Evolutionary conservation across 2,329 filamentous ascomycete genomes (phyloP), one percentile per base, ranked within the genome.

Genomic region (Colletotrichum sp.): DNA sequence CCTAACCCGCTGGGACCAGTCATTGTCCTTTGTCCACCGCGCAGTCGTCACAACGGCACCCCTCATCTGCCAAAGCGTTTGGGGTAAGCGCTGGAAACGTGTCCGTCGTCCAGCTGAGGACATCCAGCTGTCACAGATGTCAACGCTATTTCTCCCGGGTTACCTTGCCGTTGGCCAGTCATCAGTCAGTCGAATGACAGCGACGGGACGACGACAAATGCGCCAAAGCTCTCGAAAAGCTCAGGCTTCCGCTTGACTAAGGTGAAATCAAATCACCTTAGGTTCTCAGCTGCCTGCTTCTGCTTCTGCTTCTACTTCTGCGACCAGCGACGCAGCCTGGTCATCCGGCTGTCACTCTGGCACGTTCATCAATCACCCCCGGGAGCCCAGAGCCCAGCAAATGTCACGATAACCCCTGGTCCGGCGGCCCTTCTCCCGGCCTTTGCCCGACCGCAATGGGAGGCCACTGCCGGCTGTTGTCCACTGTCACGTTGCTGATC

Each of bases 1-100:
- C 52, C 72, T 57, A 28, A 16, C 18, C 55, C 6, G 39, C 66
- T 44, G 10, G 32, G 72, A 49, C 75, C 75, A 76, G 75, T 76
- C 66, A 62, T 75, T 76, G 68, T 75, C 39, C 75, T 67, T 75
- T 71, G 71, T 76, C 65, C 16, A 67, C 71, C 49, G 9, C 12
- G 16, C 26, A 63, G 44, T 73, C 59, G 74, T 76, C 74, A 73
- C 44, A 68, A 73, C 64, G 59, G 68, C 59, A 52, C 63, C 26
- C 30, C 62, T 36, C 60, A 34, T 36, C 16, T 49, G 36, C 68
- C 68, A 70, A 63, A 70, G 73, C 70, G 70, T 76, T 73, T 69
- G 74, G 74, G 64, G 64, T 69, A 74, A 69, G 74, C 74, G 74
- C 70, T 73, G 57, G 59, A 68, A 72, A 71, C 36, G n/a, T 52